A percentile compares a stretch with the other conserved stretches of the same genome.
phyloP scores from a whole-genome alignment of 1,139 yeast species.

The Debaryomyces singareniensis region DNA sequence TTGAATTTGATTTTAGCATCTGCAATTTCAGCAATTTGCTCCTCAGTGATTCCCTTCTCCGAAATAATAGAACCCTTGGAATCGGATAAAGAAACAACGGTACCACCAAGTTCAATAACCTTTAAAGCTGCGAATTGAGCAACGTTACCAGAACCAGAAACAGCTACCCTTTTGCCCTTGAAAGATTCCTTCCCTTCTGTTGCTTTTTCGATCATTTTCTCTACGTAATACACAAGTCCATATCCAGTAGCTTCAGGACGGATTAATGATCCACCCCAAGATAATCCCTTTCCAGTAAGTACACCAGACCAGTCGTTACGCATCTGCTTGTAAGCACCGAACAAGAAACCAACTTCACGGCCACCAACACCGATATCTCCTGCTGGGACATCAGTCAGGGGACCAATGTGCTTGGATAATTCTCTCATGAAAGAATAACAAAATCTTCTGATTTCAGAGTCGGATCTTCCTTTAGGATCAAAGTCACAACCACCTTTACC shows the following conservation, averaged over 20 bases:
- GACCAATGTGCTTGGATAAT: slow-evolving; percentile 92
- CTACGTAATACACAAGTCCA: slow-evolving; percentile 95
- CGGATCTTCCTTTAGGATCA: slow-evolving; percentile 92
- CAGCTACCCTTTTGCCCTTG: slow-evolving; percentile 89
- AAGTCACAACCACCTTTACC: slow-evolving; percentile 99
- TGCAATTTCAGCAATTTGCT: slow-evolving; percentile 71
- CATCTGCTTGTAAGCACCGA: slow-evolving; percentile 93
- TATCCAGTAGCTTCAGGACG: slow-evolving; percentile 99
- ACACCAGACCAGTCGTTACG: slow-evolving; percentile 96
- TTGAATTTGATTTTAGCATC: slow-evolving; percentile 79
- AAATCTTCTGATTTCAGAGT: slow-evolving; percentile 92
- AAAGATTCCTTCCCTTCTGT: slow-evolving; percentile 83
- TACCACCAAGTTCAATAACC: slow-evolving; percentile 95
- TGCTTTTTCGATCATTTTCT: slow-evolving; percentile 95
- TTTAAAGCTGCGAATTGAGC: slow-evolving; percentile 98
- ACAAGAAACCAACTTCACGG: slow-evolving; percentile 82
- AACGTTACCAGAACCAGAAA: slow-evolving; percentile 98
- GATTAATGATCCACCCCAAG: slow-evolving; percentile 98
- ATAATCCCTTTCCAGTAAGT: slow-evolving; percentile 93
- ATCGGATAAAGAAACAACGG: slow-evolving; percentile 89
- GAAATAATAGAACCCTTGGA: slow-evolving; percentile 84
- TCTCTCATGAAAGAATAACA: slow-evolving; percentile 95
- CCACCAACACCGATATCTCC: slow-evolving; percentile 98
- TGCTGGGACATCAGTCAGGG: slow-evolving; percentile 94
- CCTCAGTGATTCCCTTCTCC: slow-evolving; percentile 74